These are phyloP conservation scores for Talaromyces stipitatus DNA, from an alignment of 495 filamentous ascomycete species.

Conservation along the genomic window DNA sequence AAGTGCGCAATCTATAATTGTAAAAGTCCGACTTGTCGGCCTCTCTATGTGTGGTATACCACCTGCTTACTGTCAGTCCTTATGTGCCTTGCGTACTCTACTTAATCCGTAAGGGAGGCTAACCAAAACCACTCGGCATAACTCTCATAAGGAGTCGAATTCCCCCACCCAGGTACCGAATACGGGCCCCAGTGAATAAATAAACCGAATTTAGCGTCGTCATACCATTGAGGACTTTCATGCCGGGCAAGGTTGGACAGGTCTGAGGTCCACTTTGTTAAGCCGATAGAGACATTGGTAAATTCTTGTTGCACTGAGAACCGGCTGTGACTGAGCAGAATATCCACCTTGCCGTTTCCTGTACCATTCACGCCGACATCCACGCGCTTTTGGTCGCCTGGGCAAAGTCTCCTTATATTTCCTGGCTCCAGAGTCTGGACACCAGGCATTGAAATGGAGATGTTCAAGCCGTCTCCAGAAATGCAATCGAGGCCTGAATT, in stretches of 20 bases:
- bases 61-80: slow-evolving; percentile 23
- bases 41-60: slow-evolving; percentile 25
- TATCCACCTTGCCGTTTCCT: neutral
- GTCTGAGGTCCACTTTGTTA: neutral
- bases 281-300: neutral
- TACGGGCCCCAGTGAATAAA: slow-evolving; percentile 53
- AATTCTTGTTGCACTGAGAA: neutral
- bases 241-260: slow-evolving; percentile 26
- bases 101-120: slow-evolving; percentile 16
- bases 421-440: slow-evolving; percentile 30
- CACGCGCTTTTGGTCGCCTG: slow-evolving; percentile 43
- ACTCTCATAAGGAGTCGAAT: slow-evolving; percentile 36
- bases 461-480: slow-evolving; percentile 25
- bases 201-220: slow-evolving; percentile 46
- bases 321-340: neutral
- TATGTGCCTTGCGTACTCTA: neutral
- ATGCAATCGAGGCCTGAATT: slow-evolving; percentile 39
- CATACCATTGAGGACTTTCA: slow-evolving; percentile 46
- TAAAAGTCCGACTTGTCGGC: slow-evolving; percentile 26
- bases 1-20: slow-evolving; percentile 41
- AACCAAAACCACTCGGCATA: slow-evolving; percentile 45
- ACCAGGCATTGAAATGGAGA: slow-evolving; percentile 28
- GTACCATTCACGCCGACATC: slow-evolving; percentile 34
- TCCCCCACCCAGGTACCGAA: slow-evolving; percentile 48
- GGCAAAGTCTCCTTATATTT: slow-evolving; percentile 38